A percentile compares a stretch with the other conserved stretches of the same genome.
These are phyloP conservation scores for Metschnikowia shivogae DNA, from an alignment of 805 yeast species.

Conservation along the genomic window DNA sequence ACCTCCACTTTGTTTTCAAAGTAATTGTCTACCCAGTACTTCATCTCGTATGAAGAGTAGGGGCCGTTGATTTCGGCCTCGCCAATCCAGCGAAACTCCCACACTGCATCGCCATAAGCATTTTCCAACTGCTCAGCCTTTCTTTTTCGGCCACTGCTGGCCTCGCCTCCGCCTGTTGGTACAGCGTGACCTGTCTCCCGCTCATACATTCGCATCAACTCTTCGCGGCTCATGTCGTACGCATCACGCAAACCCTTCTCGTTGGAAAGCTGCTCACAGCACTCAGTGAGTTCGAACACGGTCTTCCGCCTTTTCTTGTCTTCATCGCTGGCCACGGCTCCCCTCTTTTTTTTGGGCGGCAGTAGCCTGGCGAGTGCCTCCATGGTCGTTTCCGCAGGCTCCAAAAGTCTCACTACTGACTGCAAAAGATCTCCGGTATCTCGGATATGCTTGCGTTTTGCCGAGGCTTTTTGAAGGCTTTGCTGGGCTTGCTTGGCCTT, in stretches of 20 bases:
- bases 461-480: background rate
- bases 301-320: conserved; percentile 14
- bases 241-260: conserved; percentile 38
- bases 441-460: background rate
- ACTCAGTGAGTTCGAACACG: conserved; percentile 43
- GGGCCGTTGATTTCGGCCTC: conserved; percentile 42
- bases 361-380: conserved; percentile 47
- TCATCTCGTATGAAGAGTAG: conserved; percentile 51
- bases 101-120: conserved; percentile 32
- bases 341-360: conserved; percentile 12
- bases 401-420: conserved; percentile 39
- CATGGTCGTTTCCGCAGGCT: conserved; percentile 57
- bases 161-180: background rate
- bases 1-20: conserved; percentile 46
- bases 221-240: conserved; percentile 56
- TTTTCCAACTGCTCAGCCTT: conserved; percentile 1
- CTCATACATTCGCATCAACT: conserved; percentile 39
- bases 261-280: conserved; percentile 42
- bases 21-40: conserved; percentile 48
- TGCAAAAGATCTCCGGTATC: conserved; percentile 16
- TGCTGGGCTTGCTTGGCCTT: conserved; percentile 31
- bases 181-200: conserved; percentile 40
- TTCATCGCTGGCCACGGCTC: conserved; percentile 12
- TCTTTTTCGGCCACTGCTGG: conserved; percentile 20
- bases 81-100: conserved; percentile 50